phyloP scores from a whole-genome alignment of 345 rosid genomes.

The Linum usitatissimum region DNA sequence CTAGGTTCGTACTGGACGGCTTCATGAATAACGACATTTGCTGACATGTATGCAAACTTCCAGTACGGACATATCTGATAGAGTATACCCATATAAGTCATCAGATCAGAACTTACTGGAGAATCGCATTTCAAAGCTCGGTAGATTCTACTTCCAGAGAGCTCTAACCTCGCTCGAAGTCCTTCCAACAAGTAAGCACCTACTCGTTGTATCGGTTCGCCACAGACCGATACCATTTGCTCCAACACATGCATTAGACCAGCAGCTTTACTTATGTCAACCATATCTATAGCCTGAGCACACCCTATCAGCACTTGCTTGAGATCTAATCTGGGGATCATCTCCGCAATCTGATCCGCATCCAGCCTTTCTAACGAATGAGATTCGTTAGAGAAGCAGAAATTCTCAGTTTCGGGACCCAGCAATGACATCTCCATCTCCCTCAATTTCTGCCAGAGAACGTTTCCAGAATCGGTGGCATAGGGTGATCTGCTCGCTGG shows the following conservation, averaged over 20 bases:
- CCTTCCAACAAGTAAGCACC: conserved; percentile 94
- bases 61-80: conserved; percentile 76
- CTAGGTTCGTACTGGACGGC: conserved; percentile 47
- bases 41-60: conserved; percentile 74
- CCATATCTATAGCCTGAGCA: conserved; percentile 52
- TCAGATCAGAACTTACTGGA: conserved; percentile 74
- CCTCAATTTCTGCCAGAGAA: conserved; percentile 48
- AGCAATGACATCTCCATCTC: conserved; percentile 58
- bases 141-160: conserved; percentile 81
- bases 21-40: conserved; percentile 62
- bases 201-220: conserved; percentile 69
- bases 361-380: conserved; percentile 25
- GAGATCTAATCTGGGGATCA: conserved; percentile 51
- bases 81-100: conserved; percentile 85
- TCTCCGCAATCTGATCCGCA: conserved; percentile 34
- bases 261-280: conserved; percentile 35
- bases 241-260: conserved; percentile 61
- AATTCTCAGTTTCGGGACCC: conserved; percentile 50
- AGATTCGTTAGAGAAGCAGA: conserved; percentile 36
- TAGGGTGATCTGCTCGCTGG: conserved; percentile 65
- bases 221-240: conserved; percentile 78
- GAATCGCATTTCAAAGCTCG: conserved; percentile 65
- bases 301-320: conserved; percentile 49
- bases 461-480: conserved; percentile 31
- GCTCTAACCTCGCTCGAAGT: conserved; percentile 78